phyloP scores from a whole-genome alignment of 2,329 filamentous ascomycete genomes.

The Cercospora sp. region DNA sequence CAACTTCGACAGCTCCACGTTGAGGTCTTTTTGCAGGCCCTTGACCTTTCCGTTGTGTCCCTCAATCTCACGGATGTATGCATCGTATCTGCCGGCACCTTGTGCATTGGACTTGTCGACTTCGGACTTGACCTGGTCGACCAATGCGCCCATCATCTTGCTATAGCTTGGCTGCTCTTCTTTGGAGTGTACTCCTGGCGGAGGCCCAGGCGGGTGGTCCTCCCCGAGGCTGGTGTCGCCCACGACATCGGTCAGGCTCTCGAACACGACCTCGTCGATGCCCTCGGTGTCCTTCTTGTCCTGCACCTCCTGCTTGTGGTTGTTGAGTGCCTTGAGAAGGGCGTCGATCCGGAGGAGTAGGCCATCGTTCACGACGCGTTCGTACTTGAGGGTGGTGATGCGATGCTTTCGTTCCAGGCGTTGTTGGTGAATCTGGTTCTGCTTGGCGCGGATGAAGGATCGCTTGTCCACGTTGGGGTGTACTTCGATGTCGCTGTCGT shows the following conservation, averaged over 20 bases:
- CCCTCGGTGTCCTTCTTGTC: constrained; percentile 59
- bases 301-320: constrained; percentile 64
- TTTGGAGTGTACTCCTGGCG: constrained; percentile 75
- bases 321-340: constrained; percentile 72
- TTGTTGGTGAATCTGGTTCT: constrained; percentile 93
- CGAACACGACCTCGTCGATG: constrained; percentile 82
- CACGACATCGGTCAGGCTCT: constrained; percentile 72
- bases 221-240: constrained; percentile 68
- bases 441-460: constrained; percentile 97
- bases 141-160: constrained; percentile 96
- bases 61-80: constrained; percentile 76
- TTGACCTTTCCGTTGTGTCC: constrained; percentile 76
- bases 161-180: constrained; percentile 81
- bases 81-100: constrained; percentile 60
- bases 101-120: constrained; percentile 70
- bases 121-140: constrained; percentile 88
- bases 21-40: constrained; percentile 73
- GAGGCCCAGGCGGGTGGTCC: constrained; percentile 74
- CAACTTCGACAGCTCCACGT: constrained; percentile 72
- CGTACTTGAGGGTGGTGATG: constrained; percentile 90
- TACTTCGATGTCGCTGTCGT: constrained; percentile 97
- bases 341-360: constrained; percentile 79
- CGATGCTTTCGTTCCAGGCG: constrained; percentile 81
- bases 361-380: constrained; percentile 88
- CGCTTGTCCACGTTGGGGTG: constrained; percentile 98